Conservation (phyloP, 2,329 filamentous ascomycete genomes). For the Pleomassaria siparia region DNA sequence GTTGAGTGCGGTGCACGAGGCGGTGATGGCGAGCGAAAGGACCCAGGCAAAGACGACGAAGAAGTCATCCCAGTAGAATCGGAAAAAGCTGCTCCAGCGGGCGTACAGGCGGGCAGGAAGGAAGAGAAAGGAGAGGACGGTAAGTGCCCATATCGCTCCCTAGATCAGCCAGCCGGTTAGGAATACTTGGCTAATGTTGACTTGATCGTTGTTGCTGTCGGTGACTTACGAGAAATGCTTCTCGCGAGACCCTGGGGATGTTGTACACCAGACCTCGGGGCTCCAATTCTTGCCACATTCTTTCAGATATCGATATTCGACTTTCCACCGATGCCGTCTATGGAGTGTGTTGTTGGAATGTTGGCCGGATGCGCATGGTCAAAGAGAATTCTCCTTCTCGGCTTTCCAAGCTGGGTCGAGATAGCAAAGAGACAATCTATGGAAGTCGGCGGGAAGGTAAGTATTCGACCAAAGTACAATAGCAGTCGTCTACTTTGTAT, state of each 20-base stretch:
- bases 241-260: background rate
- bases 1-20: background rate
- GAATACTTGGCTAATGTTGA: background rate
- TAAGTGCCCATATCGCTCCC: slow-evolving; percentile 9
- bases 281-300: background rate
- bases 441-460: too few species aligned
- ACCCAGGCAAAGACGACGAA: slow-evolving; percentile 11
- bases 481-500: too few species aligned
- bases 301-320: background rate
- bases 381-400: too few species aligned
- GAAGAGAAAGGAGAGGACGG: slow-evolving; percentile 2
- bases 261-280: background rate
- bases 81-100: slow-evolving; percentile 2
- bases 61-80: slow-evolving; percentile 16
- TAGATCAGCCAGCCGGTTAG: background rate
- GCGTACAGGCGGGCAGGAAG: slow-evolving; percentile 9
- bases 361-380: too few species aligned
- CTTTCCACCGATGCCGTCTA: too few species aligned
- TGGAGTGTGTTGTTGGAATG: too few species aligned
- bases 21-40: slow-evolving; percentile 9
- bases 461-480: too few species aligned
- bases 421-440: too few species aligned
- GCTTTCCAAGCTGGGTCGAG: too few species aligned
- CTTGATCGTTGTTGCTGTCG: background rate
- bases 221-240: background rate